Conservation (phyloP, 108 stramenopile species). For the Schizochytrium sp. region DNA sequence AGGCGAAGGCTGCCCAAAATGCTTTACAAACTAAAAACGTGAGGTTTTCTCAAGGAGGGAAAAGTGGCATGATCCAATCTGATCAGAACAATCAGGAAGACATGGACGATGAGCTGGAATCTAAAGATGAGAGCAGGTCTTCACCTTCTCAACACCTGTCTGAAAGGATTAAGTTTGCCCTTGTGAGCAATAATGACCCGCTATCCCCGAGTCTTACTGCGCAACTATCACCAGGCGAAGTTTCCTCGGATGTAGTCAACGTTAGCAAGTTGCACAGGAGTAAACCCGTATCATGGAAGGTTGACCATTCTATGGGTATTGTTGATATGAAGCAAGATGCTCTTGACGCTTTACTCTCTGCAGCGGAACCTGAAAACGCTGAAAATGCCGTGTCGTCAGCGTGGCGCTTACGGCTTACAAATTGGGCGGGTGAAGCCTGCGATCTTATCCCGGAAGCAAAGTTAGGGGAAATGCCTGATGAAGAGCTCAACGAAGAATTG, state of each 20-base stretch:
- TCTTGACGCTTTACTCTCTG: background rate
- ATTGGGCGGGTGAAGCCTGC: conserved; percentile 13
- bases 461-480: background rate
- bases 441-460: conserved; percentile 3
- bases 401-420: background rate
- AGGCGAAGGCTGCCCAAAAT: too few species aligned
- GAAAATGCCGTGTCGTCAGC: background rate
- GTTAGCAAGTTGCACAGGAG: background rate
- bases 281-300: background rate
- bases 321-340: conserved; percentile 36
- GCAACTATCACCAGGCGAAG: background rate
- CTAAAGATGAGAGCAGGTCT: too few species aligned
- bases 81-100: too few species aligned
- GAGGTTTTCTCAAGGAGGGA: too few species aligned
- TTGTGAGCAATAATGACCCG: conserved; percentile 25
- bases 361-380: background rate
- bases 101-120: too few species aligned
- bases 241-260: background rate
- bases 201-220: background rate
- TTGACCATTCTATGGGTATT: background rate
- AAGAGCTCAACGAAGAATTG: background rate
- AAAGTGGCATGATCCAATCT: too few species aligned
- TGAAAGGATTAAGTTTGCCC: background rate
- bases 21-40: too few species aligned
- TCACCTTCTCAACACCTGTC: background rate